Evolutionary conservation across 2,329 filamentous ascomycete genomes (phyloP), one percentile per base, ranked within the genome.

Genomic region (Neopestalotiopsis rosae): DNA sequence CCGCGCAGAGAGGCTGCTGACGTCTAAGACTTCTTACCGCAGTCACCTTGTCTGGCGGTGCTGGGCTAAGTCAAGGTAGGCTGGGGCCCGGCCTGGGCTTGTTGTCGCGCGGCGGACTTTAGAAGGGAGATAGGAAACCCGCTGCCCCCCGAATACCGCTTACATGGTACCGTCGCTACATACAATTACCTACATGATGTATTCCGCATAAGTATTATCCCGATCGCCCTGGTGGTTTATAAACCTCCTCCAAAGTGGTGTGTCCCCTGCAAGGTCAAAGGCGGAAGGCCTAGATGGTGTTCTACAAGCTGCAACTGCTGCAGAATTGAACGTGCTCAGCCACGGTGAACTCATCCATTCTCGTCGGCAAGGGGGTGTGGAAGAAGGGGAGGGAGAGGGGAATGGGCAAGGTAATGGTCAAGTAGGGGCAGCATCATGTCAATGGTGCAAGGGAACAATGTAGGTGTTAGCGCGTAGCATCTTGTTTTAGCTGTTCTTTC

Each of bases 381-480:
- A 38, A 38, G 45, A n/a, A 49, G 42, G 13, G 12, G 42, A 20
- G 7, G 9, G n/a, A 52, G 45, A 52, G 45, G 45, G 45, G 17
- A 6, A 52, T 9, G 34, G 34, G 10, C 34, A 38, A 38, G 34
- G 34, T 38, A 38, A 52, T n/a, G 20, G 45, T n/a, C 14, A 20
- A 52, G 45, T 52, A 52, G n/a, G 45, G 45, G 45, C 45, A 52
- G 45, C 45, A n/a, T 52, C 45, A n/a, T 52, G 24, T 56, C 10
- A 17, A 9, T 20, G 59, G 49, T 32, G 45, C n/a, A 28, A n/a
- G 42, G 64, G 56, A 56, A 38, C 28, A 67, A 28, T 20, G 65
- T 30, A 62, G 38, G 32, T 42, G 61, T 62, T 69, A 69, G 68
- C 66, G 68, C 66, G 68, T 69, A 56, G 65, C 68, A 69, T 62